phyloP scores from a whole-genome alignment of 305 asterid species.

The Rubia balearica region DNA sequence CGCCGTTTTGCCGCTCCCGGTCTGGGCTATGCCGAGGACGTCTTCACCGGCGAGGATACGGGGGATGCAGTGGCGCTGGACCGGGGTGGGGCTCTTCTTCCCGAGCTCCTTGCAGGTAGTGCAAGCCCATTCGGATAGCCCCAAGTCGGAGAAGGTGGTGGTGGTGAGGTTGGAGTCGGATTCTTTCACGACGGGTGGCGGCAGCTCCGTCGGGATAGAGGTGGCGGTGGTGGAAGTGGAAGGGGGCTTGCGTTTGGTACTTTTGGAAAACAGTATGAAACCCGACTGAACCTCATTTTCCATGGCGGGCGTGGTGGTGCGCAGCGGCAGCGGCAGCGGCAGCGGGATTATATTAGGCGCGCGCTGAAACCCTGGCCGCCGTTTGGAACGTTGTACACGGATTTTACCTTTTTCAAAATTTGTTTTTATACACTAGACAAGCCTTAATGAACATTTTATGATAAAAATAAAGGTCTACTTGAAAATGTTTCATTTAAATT shows the following conservation, averaged over 20 bases:
- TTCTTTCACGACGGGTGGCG: constrained; percentile 38
- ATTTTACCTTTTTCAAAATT: too few species aligned
- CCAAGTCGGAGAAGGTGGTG: constrained; percentile 61
- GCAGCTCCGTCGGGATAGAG: constrained; percentile 12
- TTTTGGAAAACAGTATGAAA: constrained; percentile 56
- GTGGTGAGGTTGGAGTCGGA: constrained; percentile 46
- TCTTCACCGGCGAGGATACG: constrained; percentile 72
- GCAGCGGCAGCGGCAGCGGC: background rate
- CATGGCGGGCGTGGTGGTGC: too few species aligned
- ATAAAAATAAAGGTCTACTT: too few species aligned
- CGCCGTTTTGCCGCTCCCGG: constrained; percentile 92
- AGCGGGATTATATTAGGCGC: background rate
- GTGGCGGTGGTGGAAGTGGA: constrained; percentile 6
- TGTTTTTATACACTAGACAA: too few species aligned
- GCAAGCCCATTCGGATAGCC: constrained; percentile 76
- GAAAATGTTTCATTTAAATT: too few species aligned
- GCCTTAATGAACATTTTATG: too few species aligned
- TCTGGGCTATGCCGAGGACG: constrained; percentile 84
- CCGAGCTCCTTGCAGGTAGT: constrained; percentile 82
- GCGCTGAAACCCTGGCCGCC: background rate
- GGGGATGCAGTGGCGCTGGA: constrained; percentile 87
- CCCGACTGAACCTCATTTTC: constrained; percentile 31
- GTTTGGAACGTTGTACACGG: background rate
- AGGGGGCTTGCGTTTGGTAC: constrained; percentile 11
- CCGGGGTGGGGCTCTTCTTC: constrained; percentile 81